These are phyloP conservation scores for Hypericum perforatum DNA, from an alignment of 345 rosid genomes.

Conservation along the genomic window DNA sequence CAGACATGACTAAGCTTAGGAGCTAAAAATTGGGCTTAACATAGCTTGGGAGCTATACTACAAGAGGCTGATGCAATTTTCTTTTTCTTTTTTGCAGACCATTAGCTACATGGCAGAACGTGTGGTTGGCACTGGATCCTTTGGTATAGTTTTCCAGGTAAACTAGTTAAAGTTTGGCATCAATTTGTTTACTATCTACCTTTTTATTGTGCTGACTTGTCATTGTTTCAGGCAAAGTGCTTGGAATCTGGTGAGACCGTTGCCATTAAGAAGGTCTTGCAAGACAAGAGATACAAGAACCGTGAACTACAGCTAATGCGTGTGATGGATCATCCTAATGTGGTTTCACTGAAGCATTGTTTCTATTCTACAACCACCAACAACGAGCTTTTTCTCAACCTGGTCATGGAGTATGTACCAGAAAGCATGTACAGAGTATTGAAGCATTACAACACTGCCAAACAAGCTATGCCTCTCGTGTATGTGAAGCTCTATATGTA, in stretches of 20 bases:
- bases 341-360: constrained; percentile 75
- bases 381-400: constrained; percentile 71
- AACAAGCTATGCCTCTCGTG: constrained; percentile 72
- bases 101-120: constrained; percentile 95
- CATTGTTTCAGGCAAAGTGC: constrained; percentile 49
- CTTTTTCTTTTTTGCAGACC: constrained; percentile 36
- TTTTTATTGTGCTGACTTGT: constrained; percentile 3
- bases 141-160: constrained; percentile 83
- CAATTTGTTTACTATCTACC: neutral
- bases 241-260: constrained; percentile 82
- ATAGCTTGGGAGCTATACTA: neutral
- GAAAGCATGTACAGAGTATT: constrained; percentile 82
- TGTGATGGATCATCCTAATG: constrained; percentile 81
- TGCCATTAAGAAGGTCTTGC: constrained; percentile 78
- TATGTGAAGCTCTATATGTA: constrained; percentile 78
- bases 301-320: constrained; percentile 62
- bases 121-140: constrained; percentile 76
- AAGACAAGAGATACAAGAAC: constrained; percentile 78
- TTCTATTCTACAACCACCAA: constrained; percentile 79
- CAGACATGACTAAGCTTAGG: too few species aligned
- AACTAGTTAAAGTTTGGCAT: neutral
- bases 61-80: neutral
- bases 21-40: neutral
- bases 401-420: constrained; percentile 89
- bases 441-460: constrained; percentile 71